Conservation (phyloP, 352 stramenopile genomes). For the Globisporangium solare region DNA sequence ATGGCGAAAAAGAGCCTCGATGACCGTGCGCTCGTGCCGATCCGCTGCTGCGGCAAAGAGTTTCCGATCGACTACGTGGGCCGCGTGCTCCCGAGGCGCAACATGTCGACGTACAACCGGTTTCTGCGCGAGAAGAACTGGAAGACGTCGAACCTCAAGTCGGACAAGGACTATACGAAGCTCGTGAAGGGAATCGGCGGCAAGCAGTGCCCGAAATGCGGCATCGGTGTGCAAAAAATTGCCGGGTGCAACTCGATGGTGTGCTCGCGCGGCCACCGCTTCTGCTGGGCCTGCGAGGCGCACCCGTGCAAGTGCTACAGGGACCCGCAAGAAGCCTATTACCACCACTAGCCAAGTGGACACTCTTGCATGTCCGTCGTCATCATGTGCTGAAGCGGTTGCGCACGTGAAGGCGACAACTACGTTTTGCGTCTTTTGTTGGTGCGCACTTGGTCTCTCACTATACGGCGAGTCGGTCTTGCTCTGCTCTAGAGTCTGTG, state of each 20-base stretch:
- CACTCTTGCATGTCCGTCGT: too few species aligned
- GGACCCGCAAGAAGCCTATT: too few species aligned
- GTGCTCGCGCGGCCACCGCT: slow-evolving; percentile 57
- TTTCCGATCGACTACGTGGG: slow-evolving; percentile 60
- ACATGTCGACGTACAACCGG: slow-evolving; percentile 39
- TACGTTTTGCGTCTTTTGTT: too few species aligned
- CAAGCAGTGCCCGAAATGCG: slow-evolving; percentile 68
- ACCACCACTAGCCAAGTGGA: too few species aligned
- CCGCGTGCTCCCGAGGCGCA: slow-evolving; percentile 24
- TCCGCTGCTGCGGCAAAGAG: slow-evolving; percentile 70
- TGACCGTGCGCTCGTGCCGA: slow-evolving; percentile 35
- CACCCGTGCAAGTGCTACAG: slow-evolving; percentile 38
- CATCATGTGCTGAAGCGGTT: too few species aligned
- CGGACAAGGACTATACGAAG: slow-evolving; percentile 56
- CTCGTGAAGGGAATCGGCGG: slow-evolving; percentile 25
- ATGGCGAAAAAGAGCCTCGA: slow-evolving; percentile 47
- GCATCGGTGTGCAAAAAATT: slow-evolving; percentile 50
- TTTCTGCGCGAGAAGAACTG: slow-evolving; percentile 57
- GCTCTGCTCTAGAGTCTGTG: too few species aligned
- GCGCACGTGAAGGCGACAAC: too few species aligned
- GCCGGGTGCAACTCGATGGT: slow-evolving; percentile 52
- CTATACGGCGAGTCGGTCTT: too few species aligned
- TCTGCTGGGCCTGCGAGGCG: slow-evolving; percentile 43
- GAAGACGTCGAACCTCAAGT: slow-evolving; percentile 35
- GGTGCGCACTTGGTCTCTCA: too few species aligned